Base-by-base conservation (phyloP, 2,329 filamentous ascomycete species). In the Paecilomyces sp. region DNA sequence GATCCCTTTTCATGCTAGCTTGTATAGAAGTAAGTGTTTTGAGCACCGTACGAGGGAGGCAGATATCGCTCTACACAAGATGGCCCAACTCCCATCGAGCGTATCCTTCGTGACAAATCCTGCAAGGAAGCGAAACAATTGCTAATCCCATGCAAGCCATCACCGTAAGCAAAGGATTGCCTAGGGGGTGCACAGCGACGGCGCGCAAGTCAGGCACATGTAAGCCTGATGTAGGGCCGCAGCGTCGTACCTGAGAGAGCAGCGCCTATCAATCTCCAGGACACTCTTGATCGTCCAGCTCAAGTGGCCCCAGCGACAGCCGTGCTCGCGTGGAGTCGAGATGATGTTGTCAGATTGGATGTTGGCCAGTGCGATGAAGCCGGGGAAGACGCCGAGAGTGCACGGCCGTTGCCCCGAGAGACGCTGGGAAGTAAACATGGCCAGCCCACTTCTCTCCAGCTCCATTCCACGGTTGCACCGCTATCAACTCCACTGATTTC, bases 401-500 rank as follows among this genome's bases (percentile, higher is more conserved):
- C 41, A 18, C 57, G 60, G 33, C 57, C 62, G 68, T 70, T 70
- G 68, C 68, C 68, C 68, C 66, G 65, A 68, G 68, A 64, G 61
- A 70, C 68, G 65, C 60, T 59, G 51, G 57, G 61, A 58, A 34
- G 67, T 70, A 70, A 70, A 70, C 66, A 69, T 30, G 51, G 18
- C 22, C 50, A 53, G 51, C n/a, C 51, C 51, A 53, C 51, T 30
- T 33, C 28, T 30, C 22, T 53, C 51, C 51, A 53, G 51, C 9
- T 25, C 51, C 51, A 24, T 53, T 53, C 51, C 51, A 53, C n/a
- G 51, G 51, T 53, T 30, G 22, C 24, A 53, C 51, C 11, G 51
- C 62, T 59, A 57, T 62, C 60, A 65, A 61, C 66, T 68, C 65
- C 61, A 64, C 63, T 58, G 63, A 59, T 54, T 61, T 59, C 66